phyloP scores from a whole-genome alignment of 805 yeast species.

The Kazachstania kunashirensis region DNA sequence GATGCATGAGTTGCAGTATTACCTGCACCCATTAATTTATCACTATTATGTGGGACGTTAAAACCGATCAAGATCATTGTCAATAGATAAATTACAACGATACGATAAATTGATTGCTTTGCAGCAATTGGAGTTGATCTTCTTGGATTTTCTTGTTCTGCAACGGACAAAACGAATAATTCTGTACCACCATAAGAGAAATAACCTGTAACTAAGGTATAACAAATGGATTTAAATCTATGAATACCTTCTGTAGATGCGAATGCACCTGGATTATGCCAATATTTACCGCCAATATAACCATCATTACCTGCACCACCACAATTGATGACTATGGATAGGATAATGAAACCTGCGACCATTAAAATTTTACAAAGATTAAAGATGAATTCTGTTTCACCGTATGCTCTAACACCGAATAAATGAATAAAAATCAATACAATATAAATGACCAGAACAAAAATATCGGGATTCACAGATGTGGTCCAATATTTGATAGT shows the following conservation, averaged over 20 bases:
- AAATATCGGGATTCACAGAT: slow-evolving; percentile 41
- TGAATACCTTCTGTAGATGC: slow-evolving; percentile 19
- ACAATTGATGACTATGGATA: slow-evolving; percentile 44
- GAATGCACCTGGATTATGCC: slow-evolving; percentile 49
- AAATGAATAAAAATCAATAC: slow-evolving; percentile 44
- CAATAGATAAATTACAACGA: slow-evolving; percentile 46
- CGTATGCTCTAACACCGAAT: slow-evolving; percentile 55
- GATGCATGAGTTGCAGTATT: slow-evolving; percentile 50
- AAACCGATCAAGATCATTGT: slow-evolving; percentile 47
- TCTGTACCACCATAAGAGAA: slow-evolving; percentile 62
- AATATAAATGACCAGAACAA: slow-evolving; percentile 45
- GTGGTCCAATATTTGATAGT: slow-evolving; percentile 44
- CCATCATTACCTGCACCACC: slow-evolving; percentile 52
- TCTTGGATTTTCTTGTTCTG: slow-evolving; percentile 52
- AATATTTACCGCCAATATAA: slow-evolving; percentile 49
- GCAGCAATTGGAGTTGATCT: slow-evolving; percentile 54
- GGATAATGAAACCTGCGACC: slow-evolving; percentile 47
- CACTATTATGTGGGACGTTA: slow-evolving; percentile 49
- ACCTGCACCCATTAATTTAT: slow-evolving; percentile 40
- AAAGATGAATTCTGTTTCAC: slow-evolving; percentile 57
- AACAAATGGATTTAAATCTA: slow-evolving; percentile 55
- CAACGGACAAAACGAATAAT: slow-evolving; percentile 54
- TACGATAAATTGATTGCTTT: slow-evolving; percentile 57
- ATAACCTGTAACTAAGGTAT: slow-evolving; percentile 52
- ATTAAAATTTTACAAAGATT: slow-evolving; percentile 47